Evolutionary conservation across 495 filamentous ascomycete genomes (phyloP).

Genomic region (Penicillium coprophilum): DNA sequence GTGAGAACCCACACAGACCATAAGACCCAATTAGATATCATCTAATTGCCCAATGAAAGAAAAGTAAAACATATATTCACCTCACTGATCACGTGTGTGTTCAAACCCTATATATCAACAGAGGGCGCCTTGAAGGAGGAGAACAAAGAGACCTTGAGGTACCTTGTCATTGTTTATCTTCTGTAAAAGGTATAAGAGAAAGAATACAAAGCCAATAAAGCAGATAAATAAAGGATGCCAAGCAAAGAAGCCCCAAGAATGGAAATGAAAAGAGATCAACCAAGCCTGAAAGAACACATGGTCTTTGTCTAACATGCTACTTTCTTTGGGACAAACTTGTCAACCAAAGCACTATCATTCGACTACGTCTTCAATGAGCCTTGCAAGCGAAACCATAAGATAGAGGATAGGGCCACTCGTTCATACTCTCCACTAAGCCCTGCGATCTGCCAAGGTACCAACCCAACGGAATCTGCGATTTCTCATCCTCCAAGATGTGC

Average conservation of each 20-base stretch:
- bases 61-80: background rate
- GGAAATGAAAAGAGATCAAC: background rate
- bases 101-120: background rate
- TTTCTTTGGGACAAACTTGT: background rate
- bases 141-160: background rate
- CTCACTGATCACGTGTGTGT: constrained; percentile 2
- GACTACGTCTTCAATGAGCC: background rate
- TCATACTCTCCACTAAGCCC: background rate
- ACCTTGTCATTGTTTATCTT: background rate
- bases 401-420: background rate
- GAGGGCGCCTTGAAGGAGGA: background rate
- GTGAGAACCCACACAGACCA: background rate
- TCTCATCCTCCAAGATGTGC: constrained; percentile 18
- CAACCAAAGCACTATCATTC: background rate
- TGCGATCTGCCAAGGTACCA: background rate
- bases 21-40: background rate
- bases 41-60: background rate
- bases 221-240: background rate
- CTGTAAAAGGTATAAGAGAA: background rate
- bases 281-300: background rate
- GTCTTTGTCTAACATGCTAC: background rate
- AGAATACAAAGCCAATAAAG: background rate
- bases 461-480: background rate
- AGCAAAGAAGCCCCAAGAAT: background rate
- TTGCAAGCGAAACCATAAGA: background rate